phyloP scores from a whole-genome alignment of 2,329 filamentous ascomycete genomes.

The Penicillium fuscoglaucum region DNA sequence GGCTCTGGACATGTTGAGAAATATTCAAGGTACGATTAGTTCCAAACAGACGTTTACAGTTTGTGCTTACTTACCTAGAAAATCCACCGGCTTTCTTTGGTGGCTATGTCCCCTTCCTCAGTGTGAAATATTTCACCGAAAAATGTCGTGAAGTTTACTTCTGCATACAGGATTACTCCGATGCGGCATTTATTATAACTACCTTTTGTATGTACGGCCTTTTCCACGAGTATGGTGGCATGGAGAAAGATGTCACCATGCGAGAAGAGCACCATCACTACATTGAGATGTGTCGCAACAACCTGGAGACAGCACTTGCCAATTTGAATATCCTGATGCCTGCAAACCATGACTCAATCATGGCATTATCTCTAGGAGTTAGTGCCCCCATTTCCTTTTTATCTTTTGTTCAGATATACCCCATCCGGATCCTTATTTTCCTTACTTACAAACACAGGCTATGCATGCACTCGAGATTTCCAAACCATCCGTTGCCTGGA shows the following conservation, averaged over 20 bases:
- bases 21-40: conserved; percentile 34
- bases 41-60: background rate
- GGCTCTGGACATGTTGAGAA: conserved; percentile 36
- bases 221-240: conserved; percentile 35
- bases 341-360: conserved; percentile 56
- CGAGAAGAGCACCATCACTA: conserved; percentile 34
- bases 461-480: conserved; percentile 64
- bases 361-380: conserved; percentile 61
- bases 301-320: conserved; percentile 48
- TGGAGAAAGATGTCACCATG: conserved; percentile 19
- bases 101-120: conserved; percentile 37
- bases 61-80: conserved; percentile 18
- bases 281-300: conserved; percentile 41
- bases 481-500: conserved; percentile 64
- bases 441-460: conserved; percentile 44
- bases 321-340: conserved; percentile 59
- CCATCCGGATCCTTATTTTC: background rate
- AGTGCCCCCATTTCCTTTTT: conserved; percentile 21
- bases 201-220: conserved; percentile 43
- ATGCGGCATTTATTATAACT: conserved; percentile 42
- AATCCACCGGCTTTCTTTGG: conserved; percentile 24
- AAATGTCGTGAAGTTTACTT: conserved; percentile 48
- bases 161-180: conserved; percentile 43
- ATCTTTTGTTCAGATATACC: background rate
- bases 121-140: conserved; percentile 36